Evolutionary conservation across 331 rosid genomes (phyloP), one percentile per base, ranked within the genome.

Genomic region (Rosa hybrid): DNA sequence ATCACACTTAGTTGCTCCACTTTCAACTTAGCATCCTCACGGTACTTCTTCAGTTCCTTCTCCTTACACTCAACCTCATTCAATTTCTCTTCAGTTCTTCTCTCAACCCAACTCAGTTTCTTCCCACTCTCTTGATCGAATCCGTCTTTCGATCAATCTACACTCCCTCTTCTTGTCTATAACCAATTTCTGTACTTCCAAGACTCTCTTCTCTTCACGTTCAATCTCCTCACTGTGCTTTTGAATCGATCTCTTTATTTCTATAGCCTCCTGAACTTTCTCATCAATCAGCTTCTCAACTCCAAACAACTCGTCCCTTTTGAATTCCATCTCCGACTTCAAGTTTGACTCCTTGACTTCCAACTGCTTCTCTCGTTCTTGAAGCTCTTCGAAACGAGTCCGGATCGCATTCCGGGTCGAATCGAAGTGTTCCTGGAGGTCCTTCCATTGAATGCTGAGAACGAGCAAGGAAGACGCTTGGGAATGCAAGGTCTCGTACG

Each of bases 361-460:
- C 72, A 67, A 1, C 30, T 8, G 16, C 51, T 69, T 69, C 14
- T 68, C 48, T 18, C 49, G 72, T 18, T 41, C 49, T 27, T 20
- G 49, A n/a, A 41, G 49, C 50, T 68, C 72, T 68, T 38, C 25
- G 14, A 41, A 18, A 16, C 2, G 42, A 23, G 59, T 14, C 42
- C 11, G 60, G 23, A 46, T 53, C 13, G 25, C 57, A 23, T 21
- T 21, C 16, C 76, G 74, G 20, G 73, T 70, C 14, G 82, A 78
- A 46, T 88, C 86, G n/a, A 87, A 87, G 72, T 87, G 90, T 41
- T 81, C 81, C 72, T 84, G 80, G 44, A 90, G 83, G 38, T 90
- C 93, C 53, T 87, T 84, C 90, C 91, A 87, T 48, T 82, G 86
- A 4, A 83, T 65, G 34, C 86, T 54, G n/a, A 89, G 12, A 4